These are phyloP conservation scores for Citrullus amarus DNA, from an alignment of 306 rosid genomes.

Conservation along the genomic window DNA sequence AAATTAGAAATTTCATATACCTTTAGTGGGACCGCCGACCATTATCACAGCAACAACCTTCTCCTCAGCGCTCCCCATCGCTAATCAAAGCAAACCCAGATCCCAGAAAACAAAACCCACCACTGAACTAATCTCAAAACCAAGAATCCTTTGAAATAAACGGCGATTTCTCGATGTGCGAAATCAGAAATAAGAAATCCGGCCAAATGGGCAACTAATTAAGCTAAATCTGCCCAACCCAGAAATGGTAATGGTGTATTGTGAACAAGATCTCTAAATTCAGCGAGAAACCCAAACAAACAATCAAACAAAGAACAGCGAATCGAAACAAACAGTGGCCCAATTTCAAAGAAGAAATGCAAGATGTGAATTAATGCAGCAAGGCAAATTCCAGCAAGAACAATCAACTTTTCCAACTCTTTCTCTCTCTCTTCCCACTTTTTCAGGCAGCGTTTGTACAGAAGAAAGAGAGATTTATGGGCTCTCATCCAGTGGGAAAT, in stretches of 20 bases:
- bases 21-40: constrained; percentile 99
- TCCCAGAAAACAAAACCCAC: constrained; percentile 15
- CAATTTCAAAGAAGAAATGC: neutral
- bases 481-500: neutral
- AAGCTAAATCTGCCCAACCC: neutral
- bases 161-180: neutral
- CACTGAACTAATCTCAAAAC: neutral
- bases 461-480: neutral
- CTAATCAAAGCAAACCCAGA: constrained; percentile 22
- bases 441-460: neutral
- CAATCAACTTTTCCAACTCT: neutral
- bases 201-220: constrained; percentile 3
- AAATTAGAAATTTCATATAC: constrained; percentile 25
- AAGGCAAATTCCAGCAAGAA: neutral
- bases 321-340: neutral
- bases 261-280: neutral
- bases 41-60: constrained; percentile 85
- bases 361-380: neutral
- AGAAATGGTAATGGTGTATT: neutral
- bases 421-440: neutral
- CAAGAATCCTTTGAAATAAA: neutral
- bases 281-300: neutral
- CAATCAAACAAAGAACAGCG: neutral
- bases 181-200: neutral
- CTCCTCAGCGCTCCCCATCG: constrained; percentile 59